Evolutionary conservation across 306 rosid genomes (phyloP).

Genomic region (Prunus fruticosa): DNA sequence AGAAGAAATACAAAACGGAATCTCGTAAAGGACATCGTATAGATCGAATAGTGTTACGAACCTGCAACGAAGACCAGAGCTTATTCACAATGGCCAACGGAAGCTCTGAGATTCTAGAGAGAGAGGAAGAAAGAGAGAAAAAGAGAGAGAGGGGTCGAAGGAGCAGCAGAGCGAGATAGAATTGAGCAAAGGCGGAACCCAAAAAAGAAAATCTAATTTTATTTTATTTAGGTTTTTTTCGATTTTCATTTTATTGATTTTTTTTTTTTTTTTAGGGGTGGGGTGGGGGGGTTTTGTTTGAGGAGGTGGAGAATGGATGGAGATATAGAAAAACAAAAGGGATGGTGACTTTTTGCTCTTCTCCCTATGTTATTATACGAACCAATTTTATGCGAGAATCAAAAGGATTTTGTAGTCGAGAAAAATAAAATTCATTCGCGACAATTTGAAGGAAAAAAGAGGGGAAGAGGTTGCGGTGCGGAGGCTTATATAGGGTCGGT

Average conservation of each 20-base stretch:
- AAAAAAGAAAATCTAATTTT: conserved; percentile 35
- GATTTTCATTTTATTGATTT: not conserved
- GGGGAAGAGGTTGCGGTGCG: not conserved
- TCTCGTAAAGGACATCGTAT: conserved; percentile 22
- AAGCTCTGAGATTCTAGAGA: conserved; percentile 68
- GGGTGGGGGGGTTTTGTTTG: not conserved
- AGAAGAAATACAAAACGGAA: conserved; percentile 1
- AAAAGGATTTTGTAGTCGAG: not conserved
- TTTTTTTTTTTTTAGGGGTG: not conserved
- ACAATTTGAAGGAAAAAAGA: not conserved
- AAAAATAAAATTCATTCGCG: not conserved
- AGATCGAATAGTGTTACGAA: conserved; percentile 64
- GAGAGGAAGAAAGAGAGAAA: conserved; percentile 15
- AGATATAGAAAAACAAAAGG: not conserved
- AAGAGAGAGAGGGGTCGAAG: conserved; percentile 37
- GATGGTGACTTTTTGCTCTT: not conserved
- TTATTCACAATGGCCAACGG: conserved; percentile 47
- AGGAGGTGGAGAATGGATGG: not conserved
- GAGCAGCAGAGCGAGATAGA: conserved; percentile 41
- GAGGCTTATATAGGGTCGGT: not conserved
- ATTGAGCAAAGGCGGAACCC: conserved; percentile 49
- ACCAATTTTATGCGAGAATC: not conserved
- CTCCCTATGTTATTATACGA: not conserved
- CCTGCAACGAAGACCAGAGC: conserved; percentile 59
- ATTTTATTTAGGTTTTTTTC: not conserved